phyloP scores from a whole-genome alignment of 2,329 filamentous ascomycete genomes.

The Dactylonectria macrodidyma region DNA sequence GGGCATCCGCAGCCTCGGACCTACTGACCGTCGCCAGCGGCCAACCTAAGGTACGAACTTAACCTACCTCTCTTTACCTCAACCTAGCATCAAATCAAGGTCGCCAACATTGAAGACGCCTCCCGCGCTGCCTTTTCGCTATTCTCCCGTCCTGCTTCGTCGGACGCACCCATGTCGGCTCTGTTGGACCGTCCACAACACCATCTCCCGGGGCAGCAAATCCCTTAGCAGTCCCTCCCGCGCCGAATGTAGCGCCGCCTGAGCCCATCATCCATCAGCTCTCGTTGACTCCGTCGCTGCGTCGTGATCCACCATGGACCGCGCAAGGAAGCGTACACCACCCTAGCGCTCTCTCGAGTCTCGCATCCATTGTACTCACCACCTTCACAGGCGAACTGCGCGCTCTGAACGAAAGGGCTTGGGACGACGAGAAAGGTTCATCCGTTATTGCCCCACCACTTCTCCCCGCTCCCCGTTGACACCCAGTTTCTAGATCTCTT shows the following conservation, averaged over 20 bases:
- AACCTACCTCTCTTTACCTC: constrained; percentile 6
- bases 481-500: constrained; percentile 75
- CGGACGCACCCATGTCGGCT: constrained; percentile 58
- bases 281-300: constrained; percentile 46
- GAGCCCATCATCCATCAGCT: constrained; percentile 37
- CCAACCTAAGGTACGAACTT: background rate
- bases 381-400: constrained; percentile 83
- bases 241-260: constrained; percentile 64
- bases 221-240: constrained; percentile 59
- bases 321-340: constrained; percentile 73
- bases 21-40: constrained; percentile 32
- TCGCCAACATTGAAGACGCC: constrained; percentile 40
- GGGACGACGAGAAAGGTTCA: constrained; percentile 89
- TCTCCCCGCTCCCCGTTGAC: constrained; percentile 37
- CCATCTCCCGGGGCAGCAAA: constrained; percentile 54
- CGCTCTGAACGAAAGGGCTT: constrained; percentile 87
- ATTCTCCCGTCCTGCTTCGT: constrained; percentile 45
- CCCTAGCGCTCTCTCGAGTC: constrained; percentile 7
- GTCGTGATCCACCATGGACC: constrained; percentile 70
- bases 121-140: constrained; percentile 39
- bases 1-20: constrained; percentile 31
- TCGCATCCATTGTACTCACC: constrained; percentile 34
- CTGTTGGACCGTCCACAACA: constrained; percentile 53
- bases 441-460: constrained; percentile 36
- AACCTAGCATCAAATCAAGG: constrained; percentile 36